Evolutionary conservation across 2,329 filamentous ascomycete genomes (phyloP).

Genomic region (Onygena corvina): DNA sequence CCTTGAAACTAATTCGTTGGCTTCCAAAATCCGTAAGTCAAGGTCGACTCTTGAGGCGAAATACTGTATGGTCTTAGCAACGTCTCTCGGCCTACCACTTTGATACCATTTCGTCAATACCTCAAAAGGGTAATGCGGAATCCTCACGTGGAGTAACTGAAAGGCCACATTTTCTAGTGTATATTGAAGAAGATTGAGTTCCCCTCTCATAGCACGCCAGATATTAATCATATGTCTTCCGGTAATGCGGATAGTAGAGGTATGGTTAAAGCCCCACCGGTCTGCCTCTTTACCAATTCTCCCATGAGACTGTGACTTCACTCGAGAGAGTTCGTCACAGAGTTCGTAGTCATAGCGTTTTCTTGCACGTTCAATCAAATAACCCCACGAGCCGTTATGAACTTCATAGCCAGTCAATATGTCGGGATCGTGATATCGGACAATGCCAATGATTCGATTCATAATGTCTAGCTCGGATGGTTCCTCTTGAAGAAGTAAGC

Average conservation of each 20-base stretch:
- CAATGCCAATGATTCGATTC: slow-evolving; percentile 73
- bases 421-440: slow-evolving; percentile 74
- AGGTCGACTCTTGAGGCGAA: slow-evolving; percentile 64
- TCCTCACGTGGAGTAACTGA: slow-evolving; percentile 72
- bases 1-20: slow-evolving; percentile 74
- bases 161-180: slow-evolving; percentile 94
- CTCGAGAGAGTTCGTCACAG: slow-evolving; percentile 80
- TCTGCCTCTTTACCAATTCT: slow-evolving; percentile 78
- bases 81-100: slow-evolving; percentile 53
- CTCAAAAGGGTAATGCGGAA: slow-evolving; percentile 74
- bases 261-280: slow-evolving; percentile 86
- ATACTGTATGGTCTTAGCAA: slow-evolving; percentile 65
- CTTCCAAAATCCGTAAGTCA: slow-evolving; percentile 80
- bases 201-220: slow-evolving; percentile 90
- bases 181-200: slow-evolving; percentile 83
- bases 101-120: slow-evolving; percentile 74
- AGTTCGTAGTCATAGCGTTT: slow-evolving; percentile 81
- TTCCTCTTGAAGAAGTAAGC: slow-evolving; percentile 54
- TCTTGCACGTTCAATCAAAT: slow-evolving; percentile 77
- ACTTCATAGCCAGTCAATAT: slow-evolving; percentile 92
- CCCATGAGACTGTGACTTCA: slow-evolving; percentile 71
- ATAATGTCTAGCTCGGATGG: slow-evolving; percentile 72
- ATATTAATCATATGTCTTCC: slow-evolving; percentile 94
- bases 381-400: slow-evolving; percentile 88
- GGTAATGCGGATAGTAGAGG: slow-evolving; percentile 82